Base-by-base conservation (phyloP, 495 filamentous ascomycete species). In the Aspergillus funiculosus region DNA sequence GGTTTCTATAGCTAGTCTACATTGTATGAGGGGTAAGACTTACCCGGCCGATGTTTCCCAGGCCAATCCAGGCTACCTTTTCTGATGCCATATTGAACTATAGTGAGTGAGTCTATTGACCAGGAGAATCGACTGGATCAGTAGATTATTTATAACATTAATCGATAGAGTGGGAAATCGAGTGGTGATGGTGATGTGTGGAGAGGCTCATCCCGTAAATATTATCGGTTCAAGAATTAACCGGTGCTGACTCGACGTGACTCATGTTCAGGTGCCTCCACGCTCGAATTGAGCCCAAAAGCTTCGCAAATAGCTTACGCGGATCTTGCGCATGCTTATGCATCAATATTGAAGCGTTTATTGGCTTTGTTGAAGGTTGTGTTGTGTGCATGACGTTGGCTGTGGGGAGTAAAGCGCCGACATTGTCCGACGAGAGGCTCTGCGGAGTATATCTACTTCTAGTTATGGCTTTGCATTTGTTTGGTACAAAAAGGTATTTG, bases 1-100 rank as follows among this genome's bases (percentile, higher is more conserved):
- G 39, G 29, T 21, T 24, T 32, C 31, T 41, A 28, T 35, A 11
- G 25, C 6, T 14, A 21, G 29, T n/a, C n/a, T n/a, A n/a, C n/a
- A n/a, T n/a, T n/a, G 11, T 30, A 31, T 34, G 34, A 27, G 41
- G 32, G n/a, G 27, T 34, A 32, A 6, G 27, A 71, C 80, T 70
- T 72, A 89, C 87, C 47, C 85, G 74, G 49, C 89, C 89, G 78
- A 95, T 94, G 63, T 95, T 95, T 6, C 89, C 89, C 42, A 95
- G 72, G 39, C 89, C 89, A 43, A 94, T 85, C 82, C 83, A 95
- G 56, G 89, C 71, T 11, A 71, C 57, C 18, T 48, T 52, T 57
- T 53, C 48, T 4, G 31, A 39, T 6, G 58, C 51, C 58, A 61
- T 61, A 34, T 26, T 43, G 32, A 27, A 14, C 18, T 45, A 17